Percentiles rank a stretch among this genome's conserved stretches.
phyloP scores from a whole-genome alignment of 306 rosid species.

The Pueraria montana region DNA sequence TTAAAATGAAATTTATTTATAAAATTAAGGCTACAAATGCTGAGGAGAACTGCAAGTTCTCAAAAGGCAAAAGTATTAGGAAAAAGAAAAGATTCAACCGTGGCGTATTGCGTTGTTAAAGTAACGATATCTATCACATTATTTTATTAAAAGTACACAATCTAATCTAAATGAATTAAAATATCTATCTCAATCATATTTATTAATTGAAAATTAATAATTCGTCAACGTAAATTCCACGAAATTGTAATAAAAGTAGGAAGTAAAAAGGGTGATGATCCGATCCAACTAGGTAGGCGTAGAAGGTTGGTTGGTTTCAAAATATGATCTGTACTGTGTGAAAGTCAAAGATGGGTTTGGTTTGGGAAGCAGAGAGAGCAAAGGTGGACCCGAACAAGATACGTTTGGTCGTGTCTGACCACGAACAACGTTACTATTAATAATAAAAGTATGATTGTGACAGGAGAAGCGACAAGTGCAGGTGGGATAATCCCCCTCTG shows the following conservation, averaged over 20 bases:
- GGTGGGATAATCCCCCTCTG: slow-evolving; percentile 64
- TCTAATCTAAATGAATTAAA: not conserved
- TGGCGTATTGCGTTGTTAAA: no score
- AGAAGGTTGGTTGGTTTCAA: slow-evolving; percentile 14
- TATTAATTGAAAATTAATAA: not conserved
- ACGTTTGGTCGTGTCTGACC: slow-evolving; percentile 43
- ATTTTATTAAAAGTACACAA: no score
- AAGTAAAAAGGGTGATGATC: not conserved
- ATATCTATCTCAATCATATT: not conserved
- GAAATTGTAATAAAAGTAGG: not conserved
- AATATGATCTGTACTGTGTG: slow-evolving; percentile 29
- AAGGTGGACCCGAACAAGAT: slow-evolving; percentile 23
- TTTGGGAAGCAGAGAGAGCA: not conserved
- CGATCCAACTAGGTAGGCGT: not conserved
- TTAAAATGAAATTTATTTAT: no score
- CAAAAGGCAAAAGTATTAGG: no score
- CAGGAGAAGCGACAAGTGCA: slow-evolving; percentile 67
- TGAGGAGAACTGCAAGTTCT: no score
- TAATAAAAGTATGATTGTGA: slow-evolving; percentile 44
- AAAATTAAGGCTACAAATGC: no score
- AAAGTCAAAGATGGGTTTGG: slow-evolving; percentile 26
- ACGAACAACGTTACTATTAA: slow-evolving; percentile 13
- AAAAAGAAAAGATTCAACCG: no score
- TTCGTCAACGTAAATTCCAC: not conserved
- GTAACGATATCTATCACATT: no score